Conservation (phyloP, 805 yeast species). For the Monosporozyma aerobia region DNA sequence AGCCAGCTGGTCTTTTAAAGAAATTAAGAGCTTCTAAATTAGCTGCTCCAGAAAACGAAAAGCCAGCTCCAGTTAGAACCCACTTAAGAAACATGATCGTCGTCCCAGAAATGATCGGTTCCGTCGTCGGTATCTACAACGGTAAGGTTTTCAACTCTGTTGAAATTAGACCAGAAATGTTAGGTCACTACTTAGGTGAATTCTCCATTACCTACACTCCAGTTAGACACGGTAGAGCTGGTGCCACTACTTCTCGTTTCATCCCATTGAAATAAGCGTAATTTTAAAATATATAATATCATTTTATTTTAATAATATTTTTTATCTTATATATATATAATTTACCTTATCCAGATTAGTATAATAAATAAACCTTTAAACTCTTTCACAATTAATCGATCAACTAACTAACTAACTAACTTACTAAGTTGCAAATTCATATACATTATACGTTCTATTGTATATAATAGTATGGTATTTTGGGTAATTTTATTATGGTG, state of each 20-base stretch:
- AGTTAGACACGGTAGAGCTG: conserved; percentile 99
- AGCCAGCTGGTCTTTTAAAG: conserved; percentile 92
- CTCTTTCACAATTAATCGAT: background rate
- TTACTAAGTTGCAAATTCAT: no score
- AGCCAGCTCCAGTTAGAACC: conserved; percentile 97
- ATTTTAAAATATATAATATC: background rate
- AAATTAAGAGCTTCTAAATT: conserved; percentile 96
- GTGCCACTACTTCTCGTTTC: conserved; percentile 71
- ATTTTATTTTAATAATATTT: background rate
- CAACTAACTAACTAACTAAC: no score
- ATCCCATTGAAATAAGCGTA: conserved; percentile 51
- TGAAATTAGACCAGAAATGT: conserved; percentile 99
- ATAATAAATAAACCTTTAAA: background rate
- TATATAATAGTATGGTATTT: no score
- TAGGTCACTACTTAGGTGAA: conserved; percentile 99
- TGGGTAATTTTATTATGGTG: background rate
- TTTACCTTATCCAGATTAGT: conserved; percentile 1
- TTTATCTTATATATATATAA: background rate
- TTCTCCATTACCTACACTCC: conserved; percentile 99
- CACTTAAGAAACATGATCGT: conserved; percentile 98
- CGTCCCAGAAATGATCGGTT: conserved; percentile 99
- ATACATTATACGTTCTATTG: no score
- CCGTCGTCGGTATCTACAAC: conserved; percentile 97
- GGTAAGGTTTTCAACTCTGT: conserved; percentile 99
- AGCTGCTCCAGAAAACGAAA: conserved; percentile 83